Evolutionary conservation across 1,139 yeast genomes (phyloP), one percentile per base, ranked within the genome.

Genomic region (Suhomyces anneliseae): DNA sequence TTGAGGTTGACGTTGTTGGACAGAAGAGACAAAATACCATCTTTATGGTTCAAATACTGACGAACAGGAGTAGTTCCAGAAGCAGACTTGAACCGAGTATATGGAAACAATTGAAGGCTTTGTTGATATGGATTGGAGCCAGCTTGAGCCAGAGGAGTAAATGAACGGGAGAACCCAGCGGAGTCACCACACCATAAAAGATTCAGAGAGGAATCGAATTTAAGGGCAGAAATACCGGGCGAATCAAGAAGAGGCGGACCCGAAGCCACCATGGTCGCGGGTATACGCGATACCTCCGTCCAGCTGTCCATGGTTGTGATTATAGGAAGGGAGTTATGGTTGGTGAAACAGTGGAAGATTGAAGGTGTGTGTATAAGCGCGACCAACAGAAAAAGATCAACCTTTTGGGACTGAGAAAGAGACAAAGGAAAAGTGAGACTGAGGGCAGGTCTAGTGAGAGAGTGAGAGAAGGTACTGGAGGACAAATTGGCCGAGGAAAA

Each of bases 181-280:
- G 76, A 69, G 61, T 87, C 93, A n/a, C 96, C 97, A 5, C 85
- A 76, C 98, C 98, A 93, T 4, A 92, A 62, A 39, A 92, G 70
- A 57, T 90, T 93, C 49, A 84, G 81, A 24, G 78, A 69, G 40
- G 78, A 78, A 65, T 93, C 98, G 64, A 90, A 90, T 27, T 70
- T 61, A 29, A 82, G 55, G n/a, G 81, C 47, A 8, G 70, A 51
- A 35, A 70, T 55, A 27, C 50, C 54, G 33, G 56, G 50, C 14
- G 44, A 24, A 24, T 41, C 48, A 35, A 47, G 52, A 38, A 34
- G 50, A 32, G 19, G 48, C 47, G 29, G 34, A 24, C 39, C 32
- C 7, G 43, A 11, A 15, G 43, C 46, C 39, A 43, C 40, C 11
- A 59, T 53, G 11, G 68, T 56, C 19, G 69, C 64, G 31, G 66